Evolutionary conservation across 23 red algal genomes (phyloP).

Genomic region (Gracilaria vermiculophylla): DNA sequence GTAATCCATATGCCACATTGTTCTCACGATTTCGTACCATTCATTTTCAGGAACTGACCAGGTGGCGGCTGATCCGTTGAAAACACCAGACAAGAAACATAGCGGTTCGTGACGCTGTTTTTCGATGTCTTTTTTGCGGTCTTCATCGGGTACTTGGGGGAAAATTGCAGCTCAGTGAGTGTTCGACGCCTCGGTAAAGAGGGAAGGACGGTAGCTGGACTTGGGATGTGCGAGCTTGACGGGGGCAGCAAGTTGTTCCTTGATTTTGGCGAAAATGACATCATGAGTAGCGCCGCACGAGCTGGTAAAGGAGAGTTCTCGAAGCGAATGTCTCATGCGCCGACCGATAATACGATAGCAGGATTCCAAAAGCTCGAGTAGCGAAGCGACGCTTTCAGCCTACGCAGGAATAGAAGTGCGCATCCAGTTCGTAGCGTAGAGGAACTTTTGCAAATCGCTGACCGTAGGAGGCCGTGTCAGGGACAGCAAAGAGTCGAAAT

Average conservation of each 20-base stretch:
- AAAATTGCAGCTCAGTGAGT: slow-evolving; percentile 4
- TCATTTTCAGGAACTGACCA: slow-evolving; percentile 28
- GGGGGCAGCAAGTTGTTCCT: not conserved
- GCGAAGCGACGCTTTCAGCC: not conserved
- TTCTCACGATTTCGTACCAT: slow-evolving; percentile 24
- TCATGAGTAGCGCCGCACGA: slow-evolving; percentile 28
- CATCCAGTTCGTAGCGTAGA: slow-evolving; percentile 29
- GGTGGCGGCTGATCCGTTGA: not conserved
- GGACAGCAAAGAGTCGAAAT: not conserved
- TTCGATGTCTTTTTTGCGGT: not conserved
- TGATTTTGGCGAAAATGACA: not conserved
- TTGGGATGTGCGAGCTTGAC: slow-evolving; percentile 18
- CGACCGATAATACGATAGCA: not conserved
- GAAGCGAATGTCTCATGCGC: not conserved
- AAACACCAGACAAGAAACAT: slow-evolving; percentile 16
- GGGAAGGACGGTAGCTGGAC: not conserved
- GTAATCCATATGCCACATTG: slow-evolving; percentile 27
- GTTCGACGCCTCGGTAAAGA: slow-evolving; percentile 23
- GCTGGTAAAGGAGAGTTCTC: not conserved
- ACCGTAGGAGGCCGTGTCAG: not conserved
- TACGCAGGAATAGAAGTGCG: not conserved
- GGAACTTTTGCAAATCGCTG: slow-evolving; percentile 17
- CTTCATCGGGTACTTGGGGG: not conserved
- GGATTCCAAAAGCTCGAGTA: not conserved
- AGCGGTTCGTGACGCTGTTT: slow-evolving; percentile 4